Base-by-base conservation (phyloP, 108 stramenopile genomes). In the Pseudonitzschia pungens region DNA sequence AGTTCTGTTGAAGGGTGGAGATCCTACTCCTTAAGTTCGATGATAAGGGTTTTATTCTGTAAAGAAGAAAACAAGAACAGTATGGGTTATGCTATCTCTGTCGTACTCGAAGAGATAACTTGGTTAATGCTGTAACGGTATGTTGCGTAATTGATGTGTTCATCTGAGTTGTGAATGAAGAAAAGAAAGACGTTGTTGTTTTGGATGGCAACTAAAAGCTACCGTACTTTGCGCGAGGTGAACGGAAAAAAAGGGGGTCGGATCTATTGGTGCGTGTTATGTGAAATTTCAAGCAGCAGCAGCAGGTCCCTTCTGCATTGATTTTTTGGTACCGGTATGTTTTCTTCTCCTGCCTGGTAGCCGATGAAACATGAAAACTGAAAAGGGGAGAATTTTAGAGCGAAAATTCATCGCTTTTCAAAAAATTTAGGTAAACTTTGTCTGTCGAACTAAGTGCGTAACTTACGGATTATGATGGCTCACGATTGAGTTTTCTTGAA, bases 1-100 rank as follows among this genome's bases (percentile, higher is more conserved):
- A 26, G 2, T 12, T 26, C 26, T 12, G 2, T 55, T 22, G 6
- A 26, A 26, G 2, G 54, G 54, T 55, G 54, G 54, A 55, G 54
- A 55, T 55, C n/a, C 54, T 24, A 55, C 54, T 55, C 54, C 54
- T 2, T 55, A 55, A 55, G 54, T 55, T 55, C 54, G 54, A 55
- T 55, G 54, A 55, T 55, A 24, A 26, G 54, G 54, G 21, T 55
- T 55, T 22, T 24, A 26, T 55, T 55, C 54, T 55, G 54, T 55
- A 10, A 55, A 55, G 54, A 55, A 55, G 54, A 55, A 22, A 55
- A 55, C 26, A 26, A 55, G 1, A 48, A 1, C 45, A 18, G 18
- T 48, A 18, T 48, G 5, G 45, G 10, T 2, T 14, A 18, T 48
- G 3, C 3, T 48, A 48, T 48, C 45, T 48, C 45, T 48, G 45